Evolutionary conservation across 345 rosid genomes (phyloP).

Genomic region (Dipteronia sinensis): DNA sequence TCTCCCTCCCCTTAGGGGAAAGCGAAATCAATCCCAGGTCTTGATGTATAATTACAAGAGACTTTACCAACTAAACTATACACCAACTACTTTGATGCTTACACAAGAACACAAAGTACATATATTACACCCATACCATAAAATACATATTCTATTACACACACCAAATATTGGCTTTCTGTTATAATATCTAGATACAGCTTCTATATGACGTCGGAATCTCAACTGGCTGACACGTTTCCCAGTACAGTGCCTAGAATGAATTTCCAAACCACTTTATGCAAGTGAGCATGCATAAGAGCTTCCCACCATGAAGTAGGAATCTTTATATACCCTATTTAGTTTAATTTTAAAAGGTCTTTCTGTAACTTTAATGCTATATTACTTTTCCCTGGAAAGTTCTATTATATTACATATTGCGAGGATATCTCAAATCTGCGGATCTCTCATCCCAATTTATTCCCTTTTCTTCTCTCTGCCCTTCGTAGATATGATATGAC

Average conservation of each 20-base stretch:
- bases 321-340: too few relatives aligned
- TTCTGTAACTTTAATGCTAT: not conserved
- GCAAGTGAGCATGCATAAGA: not conserved
- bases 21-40: not conserved
- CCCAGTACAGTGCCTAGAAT: not conserved
- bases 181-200: not conserved
- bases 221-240: not conserved
- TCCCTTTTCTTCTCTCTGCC: not conserved
- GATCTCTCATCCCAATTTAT: not conserved
- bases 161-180: not conserved
- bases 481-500: not conserved
- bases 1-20: not conserved
- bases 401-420: not conserved
- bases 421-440: not conserved
- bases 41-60: not conserved
- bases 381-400: too few relatives aligned
- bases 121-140: not conserved
- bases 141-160: not conserved
- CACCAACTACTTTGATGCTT: not conserved
- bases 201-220: not conserved
- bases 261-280: not conserved
- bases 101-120: not conserved
- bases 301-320: not conserved
- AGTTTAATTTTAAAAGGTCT: not conserved
- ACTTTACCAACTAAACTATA: not conserved